Evolutionary conservation across 2,329 filamentous ascomycete species (phyloP), one percentile per base, ranked within the genome.

Genomic region (Colletotrichum eremochloae): DNA sequence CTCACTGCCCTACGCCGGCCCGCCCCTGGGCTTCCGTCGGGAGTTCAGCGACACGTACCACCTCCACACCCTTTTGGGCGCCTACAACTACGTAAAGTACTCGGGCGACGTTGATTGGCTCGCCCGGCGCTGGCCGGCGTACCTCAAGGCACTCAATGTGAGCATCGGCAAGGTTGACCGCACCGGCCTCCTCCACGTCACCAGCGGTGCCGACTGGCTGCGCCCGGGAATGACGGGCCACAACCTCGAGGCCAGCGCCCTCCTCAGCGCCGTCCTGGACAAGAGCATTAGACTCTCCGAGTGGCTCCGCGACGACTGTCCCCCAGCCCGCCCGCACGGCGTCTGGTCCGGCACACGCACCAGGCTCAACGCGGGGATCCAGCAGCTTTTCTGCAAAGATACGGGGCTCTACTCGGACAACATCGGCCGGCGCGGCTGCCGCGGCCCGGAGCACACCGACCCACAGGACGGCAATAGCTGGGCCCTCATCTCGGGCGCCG

Each of bases 11-110:
- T 89, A 87, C 72, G 87, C 85, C 5, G 86, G 86, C 1, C 78
- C 80, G 11, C 86, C 86, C 0, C 84, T 82, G 44, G 76, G 78
- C 20, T 76, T 85, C 67, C 77, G 74, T 7, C 72, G 78, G 6
- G 75, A 78, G 1, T 78, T 81, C 48, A 86, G 84, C 14, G 87
- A 86, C 72, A 90, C 89, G 0, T 91, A 91, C 74, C 88, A 91
- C 62, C 83, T 89, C 76, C 87, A 87, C 80, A 86, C 85, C 0
- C 83, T 88, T 77, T 84, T 87, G 56, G 83, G 84, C 9, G 85
- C 84, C 11, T 85, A 85, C 76, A 86, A 86, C 70, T 87, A 87
- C 63, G 79, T 86, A 50, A 78, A 86, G 7, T 87, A 82, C 74
- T 84, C 84, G 0, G 83, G 84, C 55, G 85, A 87, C 56, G 79